Percentiles rank a stretch among this genome's conserved stretches.
Evolutionary conservation across 2,329 filamentous ascomycete genomes (phyloP).

Genomic region (Aureobasidium melanogenum): DNA sequence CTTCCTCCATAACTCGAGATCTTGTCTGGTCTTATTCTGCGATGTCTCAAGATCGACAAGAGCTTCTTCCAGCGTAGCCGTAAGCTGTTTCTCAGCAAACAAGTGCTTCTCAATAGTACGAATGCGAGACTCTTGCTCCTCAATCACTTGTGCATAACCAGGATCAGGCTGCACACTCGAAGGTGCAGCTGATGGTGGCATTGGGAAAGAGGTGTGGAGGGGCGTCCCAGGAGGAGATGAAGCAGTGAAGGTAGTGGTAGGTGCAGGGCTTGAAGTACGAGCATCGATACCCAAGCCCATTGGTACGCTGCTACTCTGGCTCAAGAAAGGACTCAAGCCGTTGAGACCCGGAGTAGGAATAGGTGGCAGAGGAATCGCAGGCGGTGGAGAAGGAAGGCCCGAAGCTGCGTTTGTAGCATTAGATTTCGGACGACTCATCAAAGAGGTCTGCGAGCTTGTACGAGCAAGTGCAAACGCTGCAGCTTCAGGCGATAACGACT

Average conservation of each 20-base stretch:
- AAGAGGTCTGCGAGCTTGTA: constrained; percentile 27
- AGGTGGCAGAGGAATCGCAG: constrained; percentile 90
- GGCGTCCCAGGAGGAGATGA: constrained; percentile 28
- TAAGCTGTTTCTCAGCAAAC: constrained; percentile 91
- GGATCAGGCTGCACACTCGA: constrained; percentile 38
- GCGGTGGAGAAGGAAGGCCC: constrained; percentile 85
- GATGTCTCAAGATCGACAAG: constrained; percentile 88
- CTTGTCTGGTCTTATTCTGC: constrained; percentile 82
- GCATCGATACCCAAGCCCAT: constrained; percentile 21
- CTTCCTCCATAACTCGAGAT: constrained; percentile 85
- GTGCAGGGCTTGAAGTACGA: constrained; percentile 49
- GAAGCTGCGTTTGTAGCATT: constrained; percentile 69
- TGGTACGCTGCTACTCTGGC: background rate
- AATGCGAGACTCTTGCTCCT: constrained; percentile 92
- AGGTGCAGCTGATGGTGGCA: constrained; percentile 34
- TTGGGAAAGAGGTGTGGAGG: constrained; percentile 22
- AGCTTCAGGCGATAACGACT: constrained; percentile 37
- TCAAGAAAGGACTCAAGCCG: background rate
- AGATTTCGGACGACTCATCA: constrained; percentile 14
- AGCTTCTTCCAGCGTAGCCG: constrained; percentile 88
- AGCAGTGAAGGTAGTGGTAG: background rate
- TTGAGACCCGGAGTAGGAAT: constrained; percentile 51
- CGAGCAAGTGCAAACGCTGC: constrained; percentile 38
- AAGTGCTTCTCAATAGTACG: constrained; percentile 95
- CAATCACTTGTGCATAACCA: constrained; percentile 65